Evolutionary conservation across 768 basidiomycete species (phyloP).

Genomic region (Cyathus striatus): DNA sequence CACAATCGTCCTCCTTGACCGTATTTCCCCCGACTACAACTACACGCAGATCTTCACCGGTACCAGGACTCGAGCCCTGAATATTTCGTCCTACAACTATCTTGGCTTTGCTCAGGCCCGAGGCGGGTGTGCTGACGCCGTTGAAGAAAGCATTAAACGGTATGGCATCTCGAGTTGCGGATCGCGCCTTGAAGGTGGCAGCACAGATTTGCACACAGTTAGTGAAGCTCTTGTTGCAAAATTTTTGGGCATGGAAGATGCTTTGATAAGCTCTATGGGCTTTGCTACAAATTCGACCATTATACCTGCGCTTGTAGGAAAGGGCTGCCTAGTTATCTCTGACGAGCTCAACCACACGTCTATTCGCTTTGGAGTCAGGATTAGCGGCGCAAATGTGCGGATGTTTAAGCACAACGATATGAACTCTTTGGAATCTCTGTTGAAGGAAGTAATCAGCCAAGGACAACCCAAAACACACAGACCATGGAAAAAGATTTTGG

Average conservation of each 20-base stretch:
- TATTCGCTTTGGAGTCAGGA: slow-evolving; percentile 86
- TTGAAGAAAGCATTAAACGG: slow-evolving; percentile 73
- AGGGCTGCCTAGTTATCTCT: slow-evolving; percentile 92
- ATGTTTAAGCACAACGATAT: slow-evolving; percentile 99
- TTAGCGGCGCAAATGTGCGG: slow-evolving; percentile 84
- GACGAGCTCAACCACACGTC: slow-evolving; percentile 97
- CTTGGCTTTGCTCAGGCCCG: slow-evolving; percentile 94
- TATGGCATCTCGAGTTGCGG: slow-evolving; percentile 82
- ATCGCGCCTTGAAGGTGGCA: slow-evolving; percentile 78
- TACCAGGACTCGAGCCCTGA: slow-evolving; percentile 80
- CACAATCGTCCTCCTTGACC: slow-evolving; percentile 82
- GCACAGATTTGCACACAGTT: slow-evolving; percentile 74
- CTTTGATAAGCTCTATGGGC: slow-evolving; percentile 92
- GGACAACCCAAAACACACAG: slow-evolving; percentile 96
- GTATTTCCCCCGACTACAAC: slow-evolving; percentile 79
- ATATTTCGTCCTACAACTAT: slow-evolving; percentile 98
- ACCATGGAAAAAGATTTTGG: slow-evolving; percentile 98
- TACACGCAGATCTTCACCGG: slow-evolving; percentile 75
- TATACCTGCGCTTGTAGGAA: slow-evolving; percentile 85
- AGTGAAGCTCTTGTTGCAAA: slow-evolving; percentile 85
- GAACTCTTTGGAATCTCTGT: slow-evolving; percentile 68
- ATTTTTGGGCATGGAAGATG: slow-evolving; percentile 88
- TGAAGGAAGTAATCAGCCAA: slow-evolving; percentile 91
- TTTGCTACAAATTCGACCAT: slow-evolving; percentile 93
- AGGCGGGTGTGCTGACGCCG: slow-evolving; percentile 93